Percentiles rank a stretch among this genome's conserved stretches.
Conservation (phyloP, 2,329 filamentous ascomycete genomes). For the Arthrobotrys conoides region DNA sequence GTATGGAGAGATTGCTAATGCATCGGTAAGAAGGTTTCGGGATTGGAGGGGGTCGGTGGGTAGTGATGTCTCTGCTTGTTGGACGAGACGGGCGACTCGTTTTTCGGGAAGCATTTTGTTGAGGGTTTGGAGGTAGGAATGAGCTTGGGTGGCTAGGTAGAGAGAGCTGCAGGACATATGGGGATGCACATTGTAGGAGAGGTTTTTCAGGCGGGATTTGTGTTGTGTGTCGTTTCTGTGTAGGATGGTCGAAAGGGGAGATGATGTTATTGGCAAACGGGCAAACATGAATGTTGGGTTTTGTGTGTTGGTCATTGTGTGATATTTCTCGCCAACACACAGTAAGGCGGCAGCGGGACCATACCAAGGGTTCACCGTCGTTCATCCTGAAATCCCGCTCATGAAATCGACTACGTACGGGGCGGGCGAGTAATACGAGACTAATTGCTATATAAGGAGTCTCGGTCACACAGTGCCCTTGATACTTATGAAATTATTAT, state of each 20-base stretch:
- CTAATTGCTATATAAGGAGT: no score
- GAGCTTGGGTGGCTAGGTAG: no score
- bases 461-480: no score
- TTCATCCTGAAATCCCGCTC: no score
- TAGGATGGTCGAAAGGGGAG: background rate
- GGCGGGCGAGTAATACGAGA: no score
- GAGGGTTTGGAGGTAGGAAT: background rate
- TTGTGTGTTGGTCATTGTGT: background rate
- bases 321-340: no score
- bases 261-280: background rate
- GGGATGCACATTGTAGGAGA: background rate
- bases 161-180: no score
- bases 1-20: slow-evolving; percentile 48
- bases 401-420: no score
- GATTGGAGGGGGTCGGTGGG: slow-evolving; percentile 18
- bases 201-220: slow-evolving; percentile 6
- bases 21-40: slow-evolving; percentile 38
- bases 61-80: slow-evolving; percentile 18
- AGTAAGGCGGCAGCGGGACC: no score
- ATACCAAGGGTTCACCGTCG: no score
- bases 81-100: slow-evolving; percentile 44
- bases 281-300: background rate
- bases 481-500: no score
- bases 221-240: slow-evolving; percentile 19
- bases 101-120: slow-evolving; percentile 42